Base-by-base conservation (phyloP, 192 early-diverging fungal genomes). In the Gorgonomyces haynaldii region DNA sequence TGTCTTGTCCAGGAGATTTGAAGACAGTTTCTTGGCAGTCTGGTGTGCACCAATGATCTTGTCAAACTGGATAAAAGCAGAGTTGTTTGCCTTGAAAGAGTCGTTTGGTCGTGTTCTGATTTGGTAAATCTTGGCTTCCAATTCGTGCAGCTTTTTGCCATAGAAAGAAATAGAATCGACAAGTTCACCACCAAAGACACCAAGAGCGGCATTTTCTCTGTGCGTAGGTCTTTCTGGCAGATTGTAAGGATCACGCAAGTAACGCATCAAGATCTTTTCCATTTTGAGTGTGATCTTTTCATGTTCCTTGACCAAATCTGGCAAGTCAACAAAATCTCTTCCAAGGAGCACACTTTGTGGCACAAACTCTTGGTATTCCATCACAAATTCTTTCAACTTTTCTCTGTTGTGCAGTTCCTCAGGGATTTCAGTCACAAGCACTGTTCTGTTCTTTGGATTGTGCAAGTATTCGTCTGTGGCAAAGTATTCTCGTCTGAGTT, bases 41-140 rank as follows among this genome's bases (percentile, higher is more conserved):
- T 23, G 15, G 25, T 73, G 62, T 4, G 64, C 53, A 1, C 40
- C 56, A 2, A 37, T 19, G 32, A 61, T 55, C n/a, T 31, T 57
- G 25, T 53, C 35, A 44, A 64, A 73, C 1, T 49, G 32, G 15
- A 64, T 46, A 46, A 73, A 73, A 8, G 47, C 62, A 26, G 53
- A 56, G 10, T 57, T 27, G 38, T 58, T 54, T 9, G 58, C 39
- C 16, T 58, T 28, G 42, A 64, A 64, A n/a, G 21, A 17, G 2
- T 42, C 13, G 16, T 70, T 60, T 17, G 51, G 52, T 26, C 56
- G 40, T 8, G 58, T 25, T 9, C 70, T 60, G 2, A 63, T 12
- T 19, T 17, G 45, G 53, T 73, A 73, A 26, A 73, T 73, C 35
- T 70, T 30, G 16, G 54, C 53, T 42, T 73, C 70, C 19, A 73